phyloP scores from a whole-genome alignment of 2,329 filamentous ascomycete genomes.

The Gnomoniopsis smithogilvyi region DNA sequence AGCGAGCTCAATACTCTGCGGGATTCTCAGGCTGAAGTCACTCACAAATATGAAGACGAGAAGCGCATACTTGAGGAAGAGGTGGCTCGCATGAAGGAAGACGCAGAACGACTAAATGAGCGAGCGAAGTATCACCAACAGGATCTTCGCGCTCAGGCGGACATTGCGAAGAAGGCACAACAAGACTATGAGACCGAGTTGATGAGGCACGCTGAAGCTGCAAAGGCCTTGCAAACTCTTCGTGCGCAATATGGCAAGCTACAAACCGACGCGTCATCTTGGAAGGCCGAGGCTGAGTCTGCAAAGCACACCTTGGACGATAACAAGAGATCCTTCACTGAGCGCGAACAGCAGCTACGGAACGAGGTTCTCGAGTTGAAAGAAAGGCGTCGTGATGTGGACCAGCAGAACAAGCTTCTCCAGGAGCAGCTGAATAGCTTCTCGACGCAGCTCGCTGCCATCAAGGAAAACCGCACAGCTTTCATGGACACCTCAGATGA shows the following conservation, averaged over 20 bases:
- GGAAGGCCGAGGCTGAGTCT: conserved; percentile 80
- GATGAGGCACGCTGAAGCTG: conserved; percentile 93
- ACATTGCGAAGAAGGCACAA: conserved; percentile 89
- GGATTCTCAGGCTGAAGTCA: conserved; percentile 74
- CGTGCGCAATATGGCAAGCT: conserved; percentile 79
- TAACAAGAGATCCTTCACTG: conserved; percentile 84
- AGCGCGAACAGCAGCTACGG: conserved; percentile 76
- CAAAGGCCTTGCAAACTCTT: conserved; percentile 75
- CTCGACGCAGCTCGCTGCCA: conserved; percentile 70
- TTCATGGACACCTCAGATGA: conserved; percentile 51
- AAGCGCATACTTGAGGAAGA: conserved; percentile 77
- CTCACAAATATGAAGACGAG: conserved; percentile 73
- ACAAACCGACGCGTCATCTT: conserved; percentile 71
- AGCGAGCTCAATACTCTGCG: conserved; percentile 77
- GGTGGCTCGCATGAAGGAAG: conserved; percentile 76
- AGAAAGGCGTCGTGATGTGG: conserved; percentile 76
- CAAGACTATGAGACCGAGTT: conserved; percentile 94
- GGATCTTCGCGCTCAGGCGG: conserved; percentile 87
- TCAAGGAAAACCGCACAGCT: conserved; percentile 71
- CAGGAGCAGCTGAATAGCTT: conserved; percentile 87
- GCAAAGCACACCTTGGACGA: conserved; percentile 75
- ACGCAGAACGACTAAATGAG: conserved; percentile 75
- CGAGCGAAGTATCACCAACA: conserved; percentile 84
- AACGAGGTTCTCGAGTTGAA: conserved; percentile 78
- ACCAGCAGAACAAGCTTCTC: conserved; percentile 85